A percentile compares a stretch with the other conserved stretches of the same genome.
phyloP scores from a whole-genome alignment of 352 stramenopile genomes.

The Hyaloperonospora brassicae region DNA sequence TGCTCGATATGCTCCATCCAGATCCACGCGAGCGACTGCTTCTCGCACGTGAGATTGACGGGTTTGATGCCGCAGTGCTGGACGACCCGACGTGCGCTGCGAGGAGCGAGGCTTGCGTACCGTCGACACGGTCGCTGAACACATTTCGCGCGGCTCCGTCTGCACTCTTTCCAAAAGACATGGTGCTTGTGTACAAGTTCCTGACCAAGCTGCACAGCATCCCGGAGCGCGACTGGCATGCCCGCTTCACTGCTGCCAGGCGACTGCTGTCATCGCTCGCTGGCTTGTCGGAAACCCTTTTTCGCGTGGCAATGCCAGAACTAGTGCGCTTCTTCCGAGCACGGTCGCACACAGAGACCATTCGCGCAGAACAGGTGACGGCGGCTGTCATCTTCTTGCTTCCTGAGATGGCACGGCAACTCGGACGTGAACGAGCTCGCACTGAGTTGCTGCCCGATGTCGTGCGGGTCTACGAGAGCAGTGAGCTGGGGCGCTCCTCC shows the following conservation, averaged over 20 bases:
- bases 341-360: constrained; percentile 30
- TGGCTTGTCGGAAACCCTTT: constrained; percentile 34
- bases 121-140: neutral
- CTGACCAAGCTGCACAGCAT: constrained; percentile 29
- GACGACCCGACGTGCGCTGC: neutral
- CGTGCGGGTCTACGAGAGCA: constrained; percentile 51
- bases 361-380: constrained; percentile 35
- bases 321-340: constrained; percentile 49
- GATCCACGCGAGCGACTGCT: constrained; percentile 32
- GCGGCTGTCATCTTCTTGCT: constrained; percentile 60
- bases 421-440: constrained; percentile 29
- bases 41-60: constrained; percentile 8
- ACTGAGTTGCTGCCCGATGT: constrained; percentile 38
- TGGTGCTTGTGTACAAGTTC: constrained; percentile 45
- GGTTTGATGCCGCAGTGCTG: constrained; percentile 1
- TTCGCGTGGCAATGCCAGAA: constrained; percentile 44
- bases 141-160: constrained; percentile 21
- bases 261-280: constrained; percentile 31
- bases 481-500: constrained; percentile 25
- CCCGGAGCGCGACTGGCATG: constrained; percentile 29
- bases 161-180: constrained; percentile 39
- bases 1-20: constrained; percentile 44
- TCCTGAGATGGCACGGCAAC: constrained; percentile 30
- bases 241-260: constrained; percentile 30
- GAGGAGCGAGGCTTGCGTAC: too few species aligned